Evolutionary conservation across 163 green algal genomes (phyloP), one percentile per base, ranked within the genome.

Genomic region (Chlorella variabilis): DNA sequence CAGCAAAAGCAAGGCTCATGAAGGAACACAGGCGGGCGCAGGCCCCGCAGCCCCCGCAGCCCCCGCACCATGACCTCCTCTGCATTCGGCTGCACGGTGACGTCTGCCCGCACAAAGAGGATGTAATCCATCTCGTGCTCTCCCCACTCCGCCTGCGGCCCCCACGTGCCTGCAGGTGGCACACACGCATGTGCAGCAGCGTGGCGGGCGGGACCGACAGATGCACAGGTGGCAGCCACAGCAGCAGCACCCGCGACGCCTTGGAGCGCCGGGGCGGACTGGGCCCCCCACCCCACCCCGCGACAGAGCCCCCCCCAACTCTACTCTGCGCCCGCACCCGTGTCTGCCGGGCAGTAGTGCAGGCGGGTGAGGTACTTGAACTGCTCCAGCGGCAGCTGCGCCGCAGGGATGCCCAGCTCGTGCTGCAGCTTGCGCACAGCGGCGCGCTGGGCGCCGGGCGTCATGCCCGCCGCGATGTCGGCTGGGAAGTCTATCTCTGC

Each of bases 41-140:
- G 27, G 8, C 59, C 68, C 74, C 11, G 29, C 68, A 51, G 39
- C 29, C 45, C 45, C 15, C 11, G 45, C 45, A 54, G 59, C n/a
- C 59, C 13, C 20, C 67, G 49, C 54, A 71, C 76, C 65, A 84
- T 84, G 63, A 98, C 93, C 83, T 99, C 97, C 34, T 99, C 97
- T 0, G 94, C 78, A 77, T 99, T 98, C 18, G 92, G 91, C 27
- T 79, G 23, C 58, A 98, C 36, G 0, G 80, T 81, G n/a, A 97
- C 91, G 34, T 90, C 71, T 17, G 88, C 83, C 63, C 88, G 85
- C 38, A 86, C 59, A 41, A 99, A 94, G 4, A 99, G 87, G 62
- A 99, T 95, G 90, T 99, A 99, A 82, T 99, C 96, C 49, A 99
- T 91, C 86, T 99, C 96, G 70, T 99, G 96, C 90, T 99, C 96